Base-by-base conservation (phyloP, 345 rosid genomes). In the Euphorbia lathyris region DNA sequence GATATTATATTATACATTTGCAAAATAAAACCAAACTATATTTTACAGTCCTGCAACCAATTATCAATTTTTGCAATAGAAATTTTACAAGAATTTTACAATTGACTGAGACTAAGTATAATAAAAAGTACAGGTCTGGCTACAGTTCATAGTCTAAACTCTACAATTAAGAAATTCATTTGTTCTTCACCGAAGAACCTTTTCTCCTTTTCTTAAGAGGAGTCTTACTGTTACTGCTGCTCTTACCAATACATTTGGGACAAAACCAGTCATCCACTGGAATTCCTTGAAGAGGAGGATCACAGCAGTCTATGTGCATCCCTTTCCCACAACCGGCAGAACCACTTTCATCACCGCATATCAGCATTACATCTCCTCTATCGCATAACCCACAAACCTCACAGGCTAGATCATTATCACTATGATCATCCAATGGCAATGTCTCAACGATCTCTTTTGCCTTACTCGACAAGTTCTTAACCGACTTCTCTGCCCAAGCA, bases 251-350 rank as follows among this genome's bases (percentile, higher is more conserved):
- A 63, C 93, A 86, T 11, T 69, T 72, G 1, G 83, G 65, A 67
- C 97, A 90, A 70, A 90, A 82, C 92, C 97, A 90, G 74, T 90
- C 92, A 53, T 83, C 88, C 34, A 83, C 82, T 0, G 92, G 97
- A 70, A 88, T 77, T 67, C 52, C 68, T 63, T 72, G 71, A 8
- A 85, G 83, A 22, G 88, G 90, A 76, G 93, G 97, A 71, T 86
- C 78, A 34, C 87, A 86, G 57, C 97, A 90, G 36, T 90, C 90
- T 10, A 83, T 76, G 64, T 90, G 97, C 43, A 68, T 68, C 26
- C 83, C 93, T 19, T 69, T 32, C 64, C 93, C 88, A 72, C 93
- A 90, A 16, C 93, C 93, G n/a, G 51, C 42, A 1, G 82, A 77
- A 38, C 87, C 86, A 61, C 69, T 75, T 68, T 82, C 89, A 63